phyloP scores from a whole-genome alignment of 2,329 filamentous ascomycete genomes.

The Paraphoma sp. region DNA sequence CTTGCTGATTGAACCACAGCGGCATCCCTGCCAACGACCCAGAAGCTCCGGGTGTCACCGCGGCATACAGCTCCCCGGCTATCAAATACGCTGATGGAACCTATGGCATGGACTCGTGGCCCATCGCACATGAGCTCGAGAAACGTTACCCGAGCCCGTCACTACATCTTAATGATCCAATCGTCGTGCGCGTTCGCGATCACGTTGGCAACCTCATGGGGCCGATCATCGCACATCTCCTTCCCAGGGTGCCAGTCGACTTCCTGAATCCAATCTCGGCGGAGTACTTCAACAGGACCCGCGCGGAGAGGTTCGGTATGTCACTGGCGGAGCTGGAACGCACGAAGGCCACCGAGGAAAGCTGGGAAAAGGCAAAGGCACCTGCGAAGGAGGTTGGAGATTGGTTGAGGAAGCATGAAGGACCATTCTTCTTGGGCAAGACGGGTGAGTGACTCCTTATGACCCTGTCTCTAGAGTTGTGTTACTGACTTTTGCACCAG shows the following conservation, averaged over 20 bases:
- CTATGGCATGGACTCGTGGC: constrained; percentile 69
- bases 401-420: constrained; percentile 62
- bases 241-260: constrained; percentile 56
- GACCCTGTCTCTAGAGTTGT: neutral
- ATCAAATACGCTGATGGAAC: constrained; percentile 63
- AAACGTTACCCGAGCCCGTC: constrained; percentile 63
- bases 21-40: constrained; percentile 56
- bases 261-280: constrained; percentile 61
- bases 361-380: constrained; percentile 56
- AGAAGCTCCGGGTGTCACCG: constrained; percentile 36
- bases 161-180: constrained; percentile 63
- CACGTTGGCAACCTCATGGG: constrained; percentile 40
- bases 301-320: constrained; percentile 60
- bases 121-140: constrained; percentile 67
- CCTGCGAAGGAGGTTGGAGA: constrained; percentile 45
- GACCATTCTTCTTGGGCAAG: constrained; percentile 67
- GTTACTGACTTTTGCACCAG: constrained; percentile 18
- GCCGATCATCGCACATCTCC: constrained; percentile 22
- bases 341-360: constrained; percentile 57
- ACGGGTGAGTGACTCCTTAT: constrained; percentile 40
- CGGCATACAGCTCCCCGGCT: constrained; percentile 63
- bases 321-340: constrained; percentile 58
- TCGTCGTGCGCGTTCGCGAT: constrained; percentile 54
- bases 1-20: constrained; percentile 14
- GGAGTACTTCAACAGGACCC: constrained; percentile 64